Percentiles rank a stretch among this genome's conserved stretches.
These are phyloP conservation scores for Solanum arcanum DNA, from an alignment of 257 asterid genomes.

Conservation along the genomic window DNA sequence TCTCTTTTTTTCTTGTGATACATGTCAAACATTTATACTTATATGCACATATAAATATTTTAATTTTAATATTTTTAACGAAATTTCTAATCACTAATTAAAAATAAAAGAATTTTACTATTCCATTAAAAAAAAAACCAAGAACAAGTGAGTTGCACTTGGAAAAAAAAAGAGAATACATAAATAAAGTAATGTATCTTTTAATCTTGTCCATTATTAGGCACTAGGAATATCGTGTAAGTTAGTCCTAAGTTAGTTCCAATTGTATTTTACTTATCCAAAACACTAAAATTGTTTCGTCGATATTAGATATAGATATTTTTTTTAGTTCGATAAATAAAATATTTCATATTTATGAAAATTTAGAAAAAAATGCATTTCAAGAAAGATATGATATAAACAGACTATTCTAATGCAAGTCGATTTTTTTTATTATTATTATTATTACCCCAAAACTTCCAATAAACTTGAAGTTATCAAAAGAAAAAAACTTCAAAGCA, in stretches of 20 bases:
- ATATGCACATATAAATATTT: too few species aligned
- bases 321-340: fast-evolving
- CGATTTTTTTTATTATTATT: fast-evolving
- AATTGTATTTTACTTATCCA: not conserved
- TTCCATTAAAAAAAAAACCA: not conserved
- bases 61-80: too few species aligned
- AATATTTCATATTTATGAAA: fast-evolving
- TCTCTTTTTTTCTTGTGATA: too few species aligned
- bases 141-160: not conserved
- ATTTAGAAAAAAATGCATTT: too few species aligned
- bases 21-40: too few species aligned
- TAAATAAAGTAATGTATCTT: not conserved
- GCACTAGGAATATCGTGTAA: not conserved
- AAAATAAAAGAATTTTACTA: too few species aligned
- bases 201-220: not conserved
- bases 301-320: not conserved
- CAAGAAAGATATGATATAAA: not conserved
- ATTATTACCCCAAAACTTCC: not conserved
- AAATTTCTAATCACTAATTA: too few species aligned
- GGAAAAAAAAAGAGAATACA: not conserved
- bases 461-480: not conserved
- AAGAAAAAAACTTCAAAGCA: not conserved
- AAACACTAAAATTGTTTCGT: not conserved
- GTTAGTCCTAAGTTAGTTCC: not conserved
- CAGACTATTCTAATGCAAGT: fast-evolving